Percentiles rank a stretch among this genome's conserved stretches.
These are phyloP conservation scores for Paecilomyces formosus DNA, from an alignment of 2,329 filamentous ascomycete genomes.

Conservation along the genomic window DNA sequence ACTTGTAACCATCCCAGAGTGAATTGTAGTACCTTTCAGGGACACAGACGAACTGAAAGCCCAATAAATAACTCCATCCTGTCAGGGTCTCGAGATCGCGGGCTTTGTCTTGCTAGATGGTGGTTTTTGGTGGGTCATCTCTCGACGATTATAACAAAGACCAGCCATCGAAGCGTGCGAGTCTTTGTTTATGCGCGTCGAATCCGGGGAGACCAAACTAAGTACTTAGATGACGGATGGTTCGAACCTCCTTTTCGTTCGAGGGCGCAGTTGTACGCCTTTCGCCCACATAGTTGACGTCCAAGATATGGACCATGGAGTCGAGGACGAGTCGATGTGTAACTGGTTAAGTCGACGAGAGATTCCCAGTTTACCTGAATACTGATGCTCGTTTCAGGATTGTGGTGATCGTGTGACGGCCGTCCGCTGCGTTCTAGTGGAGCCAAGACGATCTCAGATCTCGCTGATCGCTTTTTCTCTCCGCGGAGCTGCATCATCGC, in stretches of 20 bases:
- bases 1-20: neutral
- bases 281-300: too few relatives aligned
- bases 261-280: too few relatives aligned
- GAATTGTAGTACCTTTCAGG: neutral
- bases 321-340: neutral
- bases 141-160: neutral
- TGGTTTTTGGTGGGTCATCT: neutral
- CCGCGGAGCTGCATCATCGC: neutral
- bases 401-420: neutral
- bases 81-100: neutral
- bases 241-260: neutral
- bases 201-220: too few relatives aligned
- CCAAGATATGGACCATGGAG: neutral
- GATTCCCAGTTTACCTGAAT: neutral
- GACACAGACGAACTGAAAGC: neutral
- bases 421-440: neutral
- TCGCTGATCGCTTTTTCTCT: neutral
- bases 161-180: neutral
- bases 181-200: too few relatives aligned
- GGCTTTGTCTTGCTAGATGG: neutral
- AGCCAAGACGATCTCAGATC: neutral
- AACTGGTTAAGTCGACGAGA: neutral
- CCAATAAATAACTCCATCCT: neutral
- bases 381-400: neutral
- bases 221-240: too few relatives aligned